Conservation (phyloP, 2,329 filamentous ascomycete species). For the Penicillium sp. region DNA sequence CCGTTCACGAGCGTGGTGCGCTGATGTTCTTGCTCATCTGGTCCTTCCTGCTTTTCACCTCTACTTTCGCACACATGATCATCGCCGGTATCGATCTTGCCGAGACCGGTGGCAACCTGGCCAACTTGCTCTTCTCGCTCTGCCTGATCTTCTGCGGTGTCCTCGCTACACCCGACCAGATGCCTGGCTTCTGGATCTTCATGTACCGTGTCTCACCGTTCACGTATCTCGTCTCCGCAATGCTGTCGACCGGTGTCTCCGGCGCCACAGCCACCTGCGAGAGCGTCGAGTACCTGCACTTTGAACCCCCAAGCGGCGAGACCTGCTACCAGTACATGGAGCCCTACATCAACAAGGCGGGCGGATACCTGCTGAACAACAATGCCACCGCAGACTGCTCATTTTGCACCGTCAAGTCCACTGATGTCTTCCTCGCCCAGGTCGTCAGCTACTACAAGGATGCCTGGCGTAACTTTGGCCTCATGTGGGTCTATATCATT, state of each 20-base stretch:
- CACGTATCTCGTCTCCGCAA: conserved; percentile 61
- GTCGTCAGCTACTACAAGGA: conserved; percentile 51
- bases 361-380: conserved; percentile 51
- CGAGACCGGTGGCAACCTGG: conserved; percentile 67
- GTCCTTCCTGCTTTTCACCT: conserved; percentile 71
- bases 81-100: conserved; percentile 72
- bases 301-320: conserved; percentile 58
- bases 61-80: conserved; percentile 73
- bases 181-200: conserved; percentile 77
- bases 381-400: conserved; percentile 51
- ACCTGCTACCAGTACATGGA: conserved; percentile 62
- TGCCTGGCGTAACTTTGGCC: conserved; percentile 71
- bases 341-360: conserved; percentile 41
- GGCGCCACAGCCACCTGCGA: conserved; percentile 38
- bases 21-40: conserved; percentile 68
- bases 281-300: conserved; percentile 35
- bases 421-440: conserved; percentile 53
- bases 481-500: conserved; percentile 67
- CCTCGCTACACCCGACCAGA: conserved; percentile 56
- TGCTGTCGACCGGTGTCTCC: conserved; percentile 46
- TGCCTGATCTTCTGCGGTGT: conserved; percentile 62
- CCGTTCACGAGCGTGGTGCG: conserved; percentile 59
- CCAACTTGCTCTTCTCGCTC: conserved; percentile 63
- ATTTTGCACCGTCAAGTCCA: conserved; percentile 53
- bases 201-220: conserved; percentile 73